Base-by-base conservation (phyloP, 1,139 yeast genomes). In the Debaryomyces psychrophilus region DNA sequence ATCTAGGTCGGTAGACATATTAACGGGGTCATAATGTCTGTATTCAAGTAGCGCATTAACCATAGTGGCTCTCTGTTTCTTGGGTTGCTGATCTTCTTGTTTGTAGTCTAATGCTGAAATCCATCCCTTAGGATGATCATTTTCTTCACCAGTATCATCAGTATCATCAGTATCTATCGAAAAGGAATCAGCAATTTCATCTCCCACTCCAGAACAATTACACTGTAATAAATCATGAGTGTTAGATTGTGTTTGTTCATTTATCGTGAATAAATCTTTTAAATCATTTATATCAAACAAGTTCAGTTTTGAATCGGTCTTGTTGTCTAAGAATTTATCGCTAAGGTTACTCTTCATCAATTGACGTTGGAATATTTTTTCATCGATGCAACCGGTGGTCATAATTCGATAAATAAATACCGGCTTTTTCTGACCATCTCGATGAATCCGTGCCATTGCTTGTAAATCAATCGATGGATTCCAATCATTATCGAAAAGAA, bases 301-400 rank as follows among this genome's bases (percentile, higher is more conserved):
- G 53, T 75, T 72, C 47, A 69, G 66, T 26, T 55, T 58, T 0
- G 77, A 67, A 11, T 69, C 70, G 5, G 53, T 53, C 34, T 73
- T 73, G 42, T 73, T 71, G 57, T 87, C 93, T 54, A 93, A 69
- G 57, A 93, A 87, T 52, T 83, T 83, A 50, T 86, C 86, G 42
- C 97, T 88, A 44, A 93, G 67, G 45, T 86, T 92, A 49, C 74
- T 82, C 63, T 95, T 93, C 75, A 90, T 85, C 48, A 90, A 71
- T 61, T 93, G 99, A n/a, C 99, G 74, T 64, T 93, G 98, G 52
- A 87, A 85, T 5, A 93, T 90, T 67, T 93, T 93, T 61, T 93
- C 99, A 62, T 93, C 99, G 38, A 93, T 88, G 49, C 92, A 83
- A 0, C 99, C 99, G 0, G 95, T 82, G 0, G 92, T 85, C 41